Percentiles rank a stretch among this genome's conserved stretches.
Conservation (phyloP, 163 green algal species). For the Chlamydomonas reinhardtii region DNA sequence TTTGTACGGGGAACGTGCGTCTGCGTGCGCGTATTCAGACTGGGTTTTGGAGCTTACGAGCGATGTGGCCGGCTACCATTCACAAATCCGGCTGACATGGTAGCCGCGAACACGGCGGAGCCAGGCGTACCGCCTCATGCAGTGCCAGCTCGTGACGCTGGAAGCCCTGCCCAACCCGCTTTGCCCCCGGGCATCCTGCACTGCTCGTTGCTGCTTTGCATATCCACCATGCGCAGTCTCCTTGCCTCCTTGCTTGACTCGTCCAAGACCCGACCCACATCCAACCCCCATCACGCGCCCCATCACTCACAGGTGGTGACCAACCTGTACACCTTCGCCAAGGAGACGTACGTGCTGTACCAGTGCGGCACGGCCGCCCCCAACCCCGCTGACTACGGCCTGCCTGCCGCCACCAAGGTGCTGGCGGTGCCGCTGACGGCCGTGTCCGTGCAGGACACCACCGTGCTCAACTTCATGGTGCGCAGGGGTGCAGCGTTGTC, state of each 20-base stretch:
- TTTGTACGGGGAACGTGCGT: no score
- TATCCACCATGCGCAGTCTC: background rate
- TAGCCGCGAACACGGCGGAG: no score
- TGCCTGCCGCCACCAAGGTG: conserved; percentile 29
- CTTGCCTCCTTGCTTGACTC: background rate
- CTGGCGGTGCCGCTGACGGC: conserved; percentile 74
- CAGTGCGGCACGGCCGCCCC: conserved; percentile 77
- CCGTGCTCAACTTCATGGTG: conserved; percentile 80
- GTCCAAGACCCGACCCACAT: background rate
- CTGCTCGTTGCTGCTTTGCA: background rate
- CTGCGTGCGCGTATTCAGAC: no score
- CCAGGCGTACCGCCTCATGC: no score
- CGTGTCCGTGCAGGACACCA: conserved; percentile 72
- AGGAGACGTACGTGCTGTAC: conserved; percentile 87
- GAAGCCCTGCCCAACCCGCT: no score
- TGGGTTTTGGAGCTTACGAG: no score
- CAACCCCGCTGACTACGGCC: background rate
- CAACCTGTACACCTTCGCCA: conserved; percentile 58
- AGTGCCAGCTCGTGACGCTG: no score
- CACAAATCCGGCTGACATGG: no score
- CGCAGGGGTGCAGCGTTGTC: no score
- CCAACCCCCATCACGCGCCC: background rate
- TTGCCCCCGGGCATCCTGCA: background rate
- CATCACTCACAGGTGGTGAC: conserved; percentile 71
- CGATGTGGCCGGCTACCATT: no score